phyloP scores from a whole-genome alignment of 352 stramenopile genomes.

The Phytophthora multivora region DNA sequence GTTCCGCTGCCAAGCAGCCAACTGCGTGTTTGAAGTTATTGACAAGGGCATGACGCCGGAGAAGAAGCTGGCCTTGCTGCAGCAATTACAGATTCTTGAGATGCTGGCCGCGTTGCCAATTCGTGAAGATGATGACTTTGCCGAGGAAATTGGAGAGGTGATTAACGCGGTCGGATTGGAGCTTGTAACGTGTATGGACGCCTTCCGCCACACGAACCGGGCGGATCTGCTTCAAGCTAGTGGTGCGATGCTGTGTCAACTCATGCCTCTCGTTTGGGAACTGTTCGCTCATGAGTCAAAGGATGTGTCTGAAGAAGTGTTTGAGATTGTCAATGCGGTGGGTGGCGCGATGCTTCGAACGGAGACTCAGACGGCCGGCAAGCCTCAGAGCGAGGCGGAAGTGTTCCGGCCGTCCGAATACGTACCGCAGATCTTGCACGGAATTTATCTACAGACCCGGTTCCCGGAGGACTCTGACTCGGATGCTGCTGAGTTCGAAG shows the following conservation, averaged over 20 bases:
- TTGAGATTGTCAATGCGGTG: constrained; percentile 85
- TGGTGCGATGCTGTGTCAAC: constrained; percentile 59
- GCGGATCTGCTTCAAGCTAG: constrained; percentile 51
- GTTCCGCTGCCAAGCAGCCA: constrained; percentile 72
- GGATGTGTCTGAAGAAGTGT: constrained; percentile 86
- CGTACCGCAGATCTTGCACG: constrained; percentile 78
- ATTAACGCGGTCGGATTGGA: constrained; percentile 84
- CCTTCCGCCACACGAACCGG: constrained; percentile 68
- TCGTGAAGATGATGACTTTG: constrained; percentile 82
- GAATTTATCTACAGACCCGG: constrained; percentile 84
- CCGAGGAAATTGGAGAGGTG: constrained; percentile 81
- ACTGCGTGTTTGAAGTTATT: constrained; percentile 87
- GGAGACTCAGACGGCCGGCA: constrained; percentile 42
- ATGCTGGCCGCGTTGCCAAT: constrained; percentile 62
- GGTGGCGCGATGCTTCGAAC: constrained; percentile 65
- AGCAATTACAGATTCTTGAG: constrained; percentile 71
- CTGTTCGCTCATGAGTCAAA: constrained; percentile 84
- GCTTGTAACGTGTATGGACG: constrained; percentile 80
- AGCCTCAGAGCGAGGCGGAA: constrained; percentile 36
- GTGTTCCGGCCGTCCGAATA: constrained; percentile 80
- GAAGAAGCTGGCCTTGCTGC: constrained; percentile 83
- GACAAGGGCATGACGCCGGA: constrained; percentile 87
- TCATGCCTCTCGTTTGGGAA: constrained; percentile 86
- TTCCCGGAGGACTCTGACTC: constrained; percentile 77
- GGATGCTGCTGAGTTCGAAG: constrained; percentile 84